A percentile compares a stretch with the other conserved stretches of the same genome.
Conservation (phyloP, 2,329 filamentous ascomycete species). For the Fusarium brevicatenulatum region DNA sequence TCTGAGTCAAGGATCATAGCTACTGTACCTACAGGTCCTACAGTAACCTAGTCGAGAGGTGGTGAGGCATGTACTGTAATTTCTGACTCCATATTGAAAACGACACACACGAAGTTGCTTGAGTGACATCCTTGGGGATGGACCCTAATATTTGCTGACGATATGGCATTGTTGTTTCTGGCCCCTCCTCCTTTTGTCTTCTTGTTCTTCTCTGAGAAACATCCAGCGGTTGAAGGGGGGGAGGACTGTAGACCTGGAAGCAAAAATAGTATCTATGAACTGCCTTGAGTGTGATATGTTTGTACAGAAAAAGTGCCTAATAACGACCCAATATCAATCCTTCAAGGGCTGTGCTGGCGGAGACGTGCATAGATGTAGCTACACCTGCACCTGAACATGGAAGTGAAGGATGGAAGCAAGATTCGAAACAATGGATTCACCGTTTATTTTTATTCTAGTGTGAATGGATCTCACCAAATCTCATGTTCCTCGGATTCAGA, state of each 20-base stretch:
- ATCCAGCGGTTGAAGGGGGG: not conserved
- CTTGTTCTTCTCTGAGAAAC: not conserved
- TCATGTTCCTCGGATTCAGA: conserved; percentile 3
- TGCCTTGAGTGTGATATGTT: not conserved
- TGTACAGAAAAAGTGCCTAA: conserved; percentile 8
- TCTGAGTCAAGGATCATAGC: not conserved
- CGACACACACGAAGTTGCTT: conserved; percentile 8
- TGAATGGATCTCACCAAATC: conserved; percentile 17
- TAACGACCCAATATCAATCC: conserved; percentile 3
- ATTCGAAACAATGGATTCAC: conserved; percentile 34
- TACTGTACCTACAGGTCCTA: not conserved
- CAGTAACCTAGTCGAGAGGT: not conserved
- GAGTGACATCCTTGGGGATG: conserved; percentile 28
- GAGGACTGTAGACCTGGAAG: not conserved
- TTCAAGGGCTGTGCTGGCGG: conserved; percentile 33
- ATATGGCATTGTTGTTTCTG: conserved; percentile 14
- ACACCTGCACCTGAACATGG: conserved; percentile 5
- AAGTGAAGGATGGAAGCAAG: conserved; percentile 19
- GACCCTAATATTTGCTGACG: conserved; percentile 19
- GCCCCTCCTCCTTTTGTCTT: conserved; percentile 6
- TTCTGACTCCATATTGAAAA: conserved; percentile 9
- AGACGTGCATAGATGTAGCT: conserved; percentile 22
- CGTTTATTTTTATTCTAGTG: conserved; percentile 36
- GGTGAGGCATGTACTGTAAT: conserved; percentile 2
- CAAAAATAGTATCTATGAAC: conserved; percentile 4